Conservation (phyloP, 257 asterid genomes). For the Agastache rugosa region DNA sequence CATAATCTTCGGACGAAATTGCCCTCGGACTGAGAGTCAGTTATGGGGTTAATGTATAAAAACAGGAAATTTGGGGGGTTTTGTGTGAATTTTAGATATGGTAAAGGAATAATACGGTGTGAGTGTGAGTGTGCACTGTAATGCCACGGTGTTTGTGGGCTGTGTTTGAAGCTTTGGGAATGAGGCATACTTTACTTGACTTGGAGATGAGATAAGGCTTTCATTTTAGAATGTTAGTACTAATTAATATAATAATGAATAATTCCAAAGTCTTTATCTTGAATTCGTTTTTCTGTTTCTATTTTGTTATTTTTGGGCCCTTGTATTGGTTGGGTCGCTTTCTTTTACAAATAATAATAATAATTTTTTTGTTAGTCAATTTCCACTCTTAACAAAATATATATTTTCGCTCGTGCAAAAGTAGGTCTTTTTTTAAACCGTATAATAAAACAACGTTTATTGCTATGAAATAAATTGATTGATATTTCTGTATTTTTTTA, state of each 20-base stretch:
- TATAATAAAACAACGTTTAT: neutral
- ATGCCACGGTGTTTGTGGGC: slow-evolving; percentile 68
- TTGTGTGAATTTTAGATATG: slow-evolving; percentile 10
- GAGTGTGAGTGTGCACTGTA: slow-evolving; percentile 39
- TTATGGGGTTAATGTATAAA: slow-evolving; percentile 21
- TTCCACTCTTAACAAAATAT: neutral
- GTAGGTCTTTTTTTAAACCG: neutral
- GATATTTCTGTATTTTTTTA: neutral
- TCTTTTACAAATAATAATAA: neutral
- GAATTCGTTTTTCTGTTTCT: neutral
- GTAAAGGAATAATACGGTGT: slow-evolving; percentile 28
- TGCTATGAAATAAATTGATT: neutral
- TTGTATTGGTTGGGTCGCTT: slow-evolving; percentile 11
- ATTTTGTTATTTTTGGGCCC: neutral
- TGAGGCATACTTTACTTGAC: slow-evolving; percentile 38
- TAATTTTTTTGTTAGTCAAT: neutral
- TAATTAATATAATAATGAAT: neutral
- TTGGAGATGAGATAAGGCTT: slow-evolving; percentile 40
- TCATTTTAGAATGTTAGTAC: neutral
- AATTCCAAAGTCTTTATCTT: neutral
- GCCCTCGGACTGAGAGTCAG: slow-evolving; percentile 37
- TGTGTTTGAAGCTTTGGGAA: slow-evolving; percentile 50
- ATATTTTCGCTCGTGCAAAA: neutral
- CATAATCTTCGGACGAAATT: slow-evolving; percentile 44
- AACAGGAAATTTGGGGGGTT: slow-evolving; percentile 20